Base-by-base conservation (phyloP, 371 early-diverging fungal species). In the Mycotypha africana region DNA sequence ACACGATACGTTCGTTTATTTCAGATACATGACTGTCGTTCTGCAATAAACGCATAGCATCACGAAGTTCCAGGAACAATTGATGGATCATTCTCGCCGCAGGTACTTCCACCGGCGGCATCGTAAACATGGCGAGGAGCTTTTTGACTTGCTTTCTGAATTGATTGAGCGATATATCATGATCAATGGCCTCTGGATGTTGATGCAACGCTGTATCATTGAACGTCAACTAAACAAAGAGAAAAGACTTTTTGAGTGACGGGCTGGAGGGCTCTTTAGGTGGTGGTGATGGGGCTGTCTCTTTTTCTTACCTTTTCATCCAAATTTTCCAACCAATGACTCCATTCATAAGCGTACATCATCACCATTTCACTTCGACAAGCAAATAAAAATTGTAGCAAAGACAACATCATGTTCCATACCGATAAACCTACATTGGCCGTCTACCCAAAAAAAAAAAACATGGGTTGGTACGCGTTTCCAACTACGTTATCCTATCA, bases 301-400 rank as follows among this genome's bases (percentile, higher is more conserved):
- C 28, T 8, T 28, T 28, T 5, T 28, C 21, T 60, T 67, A 76
- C 77, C 49, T 62, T 54, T 25, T 31, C 24, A 23, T 59, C 23
- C 2, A 76, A 47, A 17, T 48, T 47, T 45, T 70, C 66, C 30
- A 77, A 35, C 9, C 70, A 26, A 22, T 47, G 53, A 24, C 49
- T 59, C 77, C 77, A 77, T 51, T 77, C 77, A 32, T 64, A 66
- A 0, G 67, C 62, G 49, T 74, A 61, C 11, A 66, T 47, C 51
- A 67, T 45, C 2, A 66, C 57, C 26, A 65, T 54, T 28, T 58
- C 62, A 34, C 66, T 65, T 10, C 74, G 72, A 21, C 58, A 45
- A 9, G 48, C 47, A 51, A 67, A 65, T 6, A 77, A 36, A 48
- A 70, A 72, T 38, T 71, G 69, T 3, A 77, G 25, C 14, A 77